Evolutionary conservation across 768 basidiomycete species (phyloP), one percentile per base, ranked within the genome.

Genomic region (Phanerochaete sordida): DNA sequence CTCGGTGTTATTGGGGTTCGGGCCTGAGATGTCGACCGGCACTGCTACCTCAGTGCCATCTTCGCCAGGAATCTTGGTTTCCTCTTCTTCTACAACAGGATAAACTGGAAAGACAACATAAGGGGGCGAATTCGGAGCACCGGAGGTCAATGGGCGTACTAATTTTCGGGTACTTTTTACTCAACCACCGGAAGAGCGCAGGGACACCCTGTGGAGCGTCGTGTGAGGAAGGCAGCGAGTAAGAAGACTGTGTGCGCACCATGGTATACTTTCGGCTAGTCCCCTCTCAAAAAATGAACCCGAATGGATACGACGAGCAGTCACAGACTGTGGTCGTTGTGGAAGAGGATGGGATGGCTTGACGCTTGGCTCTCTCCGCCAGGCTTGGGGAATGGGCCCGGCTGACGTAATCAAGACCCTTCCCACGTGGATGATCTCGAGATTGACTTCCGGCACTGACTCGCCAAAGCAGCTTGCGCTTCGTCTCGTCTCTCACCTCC

Each of bases 101-200:
- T 75, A 76, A 66, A 91, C 91, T 94, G 58, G 21, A 55, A 9
- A 57, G 19, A 2, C 31, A 27, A 31, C 43, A 7, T 60, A 27
- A 65, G 39, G 4, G n/a, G n/a, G n/a, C n/a, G n/a, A n/a, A n/a
- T n/a, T n/a, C n/a, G n/a, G n/a, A n/a, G n/a, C n/a, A n/a, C n/a
- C n/a, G n/a, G n/a, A n/a, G n/a, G n/a, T n/a, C n/a, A n/a, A n/a
- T n/a, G n/a, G n/a, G n/a, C 87, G 56, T 60, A 91, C 94, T 87
- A 69, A 96, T 98, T 82, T 93, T 98, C 54, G 96, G 95, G 73
- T 99, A 99, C 75, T 98, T 98, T 80, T 90, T 95, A 73, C 94
- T 97, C 60, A 98, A 82, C 95, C 96, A 99, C 71, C 96, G 87
- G 77, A 98, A 98, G 63, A 98, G 83, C 49, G 96, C 96, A 61